These are phyloP conservation scores for Peronosclerospora sorghi DNA, from an alignment of 352 stramenopile genomes.

Conservation along the genomic window DNA sequence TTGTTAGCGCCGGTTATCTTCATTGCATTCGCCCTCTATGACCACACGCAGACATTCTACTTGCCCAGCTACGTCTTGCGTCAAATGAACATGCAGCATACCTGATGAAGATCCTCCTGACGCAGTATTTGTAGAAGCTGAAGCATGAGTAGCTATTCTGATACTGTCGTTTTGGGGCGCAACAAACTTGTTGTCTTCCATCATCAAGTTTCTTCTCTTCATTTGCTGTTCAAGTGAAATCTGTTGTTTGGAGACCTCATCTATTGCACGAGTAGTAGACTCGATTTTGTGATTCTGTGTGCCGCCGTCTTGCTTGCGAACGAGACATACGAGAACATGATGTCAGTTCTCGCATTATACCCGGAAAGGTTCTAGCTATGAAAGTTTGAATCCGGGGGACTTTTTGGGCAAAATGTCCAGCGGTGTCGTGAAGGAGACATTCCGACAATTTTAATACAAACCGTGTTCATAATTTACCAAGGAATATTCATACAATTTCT, in stretches of 20 bases:
- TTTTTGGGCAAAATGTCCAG: slow-evolving; percentile 31
- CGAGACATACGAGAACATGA: neutral
- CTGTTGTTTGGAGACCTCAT: slow-evolving; percentile 30
- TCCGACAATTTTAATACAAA: too few relatives aligned
- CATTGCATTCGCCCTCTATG: slow-evolving; percentile 17
- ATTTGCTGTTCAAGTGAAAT: neutral
- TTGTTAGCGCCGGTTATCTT: too few relatives aligned
- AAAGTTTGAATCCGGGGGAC: too few relatives aligned
- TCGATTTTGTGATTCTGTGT: slow-evolving; percentile 11
- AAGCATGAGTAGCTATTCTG: slow-evolving; percentile 25
- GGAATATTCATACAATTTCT: too few relatives aligned
- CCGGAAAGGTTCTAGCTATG: too few relatives aligned
- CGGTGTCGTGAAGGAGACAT: too few relatives aligned
- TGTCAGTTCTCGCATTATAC: slow-evolving; percentile 43
- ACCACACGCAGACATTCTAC: slow-evolving; percentile 35
- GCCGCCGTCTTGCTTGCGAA: neutral
- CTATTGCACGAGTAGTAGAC: slow-evolving; percentile 31
- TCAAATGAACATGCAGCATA: slow-evolving; percentile 26
- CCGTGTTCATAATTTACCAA: too few relatives aligned
- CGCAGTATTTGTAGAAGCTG: slow-evolving; percentile 37
- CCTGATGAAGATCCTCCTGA: slow-evolving; percentile 28
- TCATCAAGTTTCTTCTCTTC: slow-evolving; percentile 2
- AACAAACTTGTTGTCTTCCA: neutral
- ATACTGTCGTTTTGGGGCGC: neutral
- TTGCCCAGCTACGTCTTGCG: slow-evolving; percentile 13